Conservation (phyloP, 768 basidiomycete species). For the Russula sp. region DNA sequence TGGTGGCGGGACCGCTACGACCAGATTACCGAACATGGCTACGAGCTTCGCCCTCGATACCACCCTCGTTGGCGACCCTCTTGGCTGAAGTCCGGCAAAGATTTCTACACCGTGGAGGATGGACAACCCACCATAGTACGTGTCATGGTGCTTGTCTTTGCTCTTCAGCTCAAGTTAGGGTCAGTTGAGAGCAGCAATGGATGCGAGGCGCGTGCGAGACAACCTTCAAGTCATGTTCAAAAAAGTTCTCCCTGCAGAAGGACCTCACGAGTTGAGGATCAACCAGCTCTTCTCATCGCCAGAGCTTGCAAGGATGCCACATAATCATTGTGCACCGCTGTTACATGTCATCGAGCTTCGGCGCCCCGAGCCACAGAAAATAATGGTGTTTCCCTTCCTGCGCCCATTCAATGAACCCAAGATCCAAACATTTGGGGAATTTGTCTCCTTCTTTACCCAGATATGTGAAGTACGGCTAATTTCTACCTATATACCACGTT, state of each 20-base stretch:
- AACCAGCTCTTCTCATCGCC: slow-evolving; percentile 14
- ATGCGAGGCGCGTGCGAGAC: slow-evolving; percentile 6
- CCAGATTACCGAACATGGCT: neutral
- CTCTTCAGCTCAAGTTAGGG: neutral
- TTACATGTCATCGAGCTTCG: slow-evolving; percentile 22
- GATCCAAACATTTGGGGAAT: slow-evolving; percentile 33
- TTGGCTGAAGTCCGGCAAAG: slow-evolving; percentile 5
- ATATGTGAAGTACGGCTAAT: slow-evolving; percentile 28
- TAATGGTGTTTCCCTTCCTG: slow-evolving; percentile 32
- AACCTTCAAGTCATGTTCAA: slow-evolving; percentile 13
- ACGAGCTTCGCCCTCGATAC: slow-evolving; percentile 15
- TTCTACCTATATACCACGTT: no score
- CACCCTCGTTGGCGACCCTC: slow-evolving; percentile 11
- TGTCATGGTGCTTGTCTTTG: neutral
- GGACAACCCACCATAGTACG: slow-evolving; percentile 12
- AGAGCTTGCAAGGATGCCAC: slow-evolving; percentile 21
- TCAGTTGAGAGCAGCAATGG: slow-evolving; percentile 14
- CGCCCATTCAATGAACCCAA: slow-evolving; percentile 26
- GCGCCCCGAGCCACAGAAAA: neutral
- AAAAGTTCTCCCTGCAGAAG: neutral
- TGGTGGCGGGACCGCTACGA: slow-evolving; percentile 12
- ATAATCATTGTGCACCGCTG: slow-evolving; percentile 26
- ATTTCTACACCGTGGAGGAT: slow-evolving; percentile 10
- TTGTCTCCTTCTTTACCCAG: slow-evolving; percentile 29
- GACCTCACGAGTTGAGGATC: slow-evolving; percentile 9